Evolutionary conservation across 306 rosid genomes (phyloP).

Genomic region (Morella rubra): DNA sequence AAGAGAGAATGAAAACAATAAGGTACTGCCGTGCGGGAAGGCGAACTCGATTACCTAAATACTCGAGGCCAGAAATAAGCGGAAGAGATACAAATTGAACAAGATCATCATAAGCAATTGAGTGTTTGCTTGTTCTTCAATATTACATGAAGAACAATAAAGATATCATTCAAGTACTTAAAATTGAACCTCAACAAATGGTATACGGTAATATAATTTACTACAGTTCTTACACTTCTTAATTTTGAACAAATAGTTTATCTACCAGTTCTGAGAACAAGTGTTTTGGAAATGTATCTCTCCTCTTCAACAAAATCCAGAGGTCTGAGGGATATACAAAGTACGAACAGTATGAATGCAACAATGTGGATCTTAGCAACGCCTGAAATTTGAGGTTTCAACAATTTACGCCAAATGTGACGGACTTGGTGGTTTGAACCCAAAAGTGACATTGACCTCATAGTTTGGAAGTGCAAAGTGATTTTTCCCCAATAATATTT

Average conservation of each 20-base stretch:
- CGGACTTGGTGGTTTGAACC: no score
- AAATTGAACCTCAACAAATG: neutral
- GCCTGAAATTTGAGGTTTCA: no score
- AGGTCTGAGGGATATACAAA: neutral
- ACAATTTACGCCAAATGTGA: no score
- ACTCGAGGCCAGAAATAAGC: neutral
- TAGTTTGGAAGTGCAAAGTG: no score
- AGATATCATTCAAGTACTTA: neutral
- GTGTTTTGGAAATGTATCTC: neutral
- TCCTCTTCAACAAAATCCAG: neutral
- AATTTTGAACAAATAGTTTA: neutral
- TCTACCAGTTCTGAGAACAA: neutral
- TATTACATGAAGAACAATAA: neutral
- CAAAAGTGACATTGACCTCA: no score
- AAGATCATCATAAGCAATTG: neutral
- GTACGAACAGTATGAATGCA: neutral
- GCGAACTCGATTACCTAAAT: constrained; percentile 5
- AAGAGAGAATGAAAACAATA: constrained; percentile 26
- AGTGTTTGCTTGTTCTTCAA: neutral
- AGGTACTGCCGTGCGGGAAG: constrained; percentile 2
- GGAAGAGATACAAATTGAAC: neutral
- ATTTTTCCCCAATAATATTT: neutral
- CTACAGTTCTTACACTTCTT: neutral
- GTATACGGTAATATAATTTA: neutral
- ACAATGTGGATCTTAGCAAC: no score